Conservation (phyloP, 345 rosid species). For the Excoecaria cochinchinensis region DNA sequence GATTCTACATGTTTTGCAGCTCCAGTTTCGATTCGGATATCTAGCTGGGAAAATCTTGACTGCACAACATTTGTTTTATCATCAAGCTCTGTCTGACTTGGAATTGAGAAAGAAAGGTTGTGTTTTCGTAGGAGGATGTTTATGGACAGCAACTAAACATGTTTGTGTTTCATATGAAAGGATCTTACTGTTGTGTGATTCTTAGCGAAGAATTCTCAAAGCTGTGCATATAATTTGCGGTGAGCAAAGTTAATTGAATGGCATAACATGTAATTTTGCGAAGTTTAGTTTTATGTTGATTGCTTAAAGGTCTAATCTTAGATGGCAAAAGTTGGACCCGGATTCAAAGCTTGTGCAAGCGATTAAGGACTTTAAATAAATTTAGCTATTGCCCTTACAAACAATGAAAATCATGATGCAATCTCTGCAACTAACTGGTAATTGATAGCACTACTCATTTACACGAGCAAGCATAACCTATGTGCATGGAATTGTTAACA, state of each 20-base stretch:
- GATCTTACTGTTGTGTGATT: background rate
- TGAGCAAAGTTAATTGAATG: background rate
- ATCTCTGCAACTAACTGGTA: background rate
- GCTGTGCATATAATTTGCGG: background rate
- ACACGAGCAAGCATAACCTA: background rate
- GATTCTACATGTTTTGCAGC: conserved; percentile 13
- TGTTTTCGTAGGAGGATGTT: background rate
- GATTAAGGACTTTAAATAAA: background rate
- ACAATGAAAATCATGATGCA: background rate
- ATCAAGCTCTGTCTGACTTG: background rate
- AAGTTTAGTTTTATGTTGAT: background rate
- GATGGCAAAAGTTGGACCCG: too few relatives aligned
- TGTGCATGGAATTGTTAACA: background rate
- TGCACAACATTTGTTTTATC: background rate
- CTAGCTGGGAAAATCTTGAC: background rate
- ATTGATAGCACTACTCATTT: background rate
- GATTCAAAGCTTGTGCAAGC: too few relatives aligned
- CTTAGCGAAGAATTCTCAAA: background rate
- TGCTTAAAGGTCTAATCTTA: too few relatives aligned
- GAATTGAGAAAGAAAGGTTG: conserved; percentile 3
- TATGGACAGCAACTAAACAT: background rate
- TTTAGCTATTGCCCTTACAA: background rate
- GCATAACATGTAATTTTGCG: background rate
- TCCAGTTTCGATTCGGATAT: background rate
- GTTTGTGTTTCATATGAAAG: background rate